Evolutionary conservation across 352 stramenopile genomes (phyloP), one percentile per base, ranked within the genome.

Genomic region (Halophytophthora polymorphica): DNA sequence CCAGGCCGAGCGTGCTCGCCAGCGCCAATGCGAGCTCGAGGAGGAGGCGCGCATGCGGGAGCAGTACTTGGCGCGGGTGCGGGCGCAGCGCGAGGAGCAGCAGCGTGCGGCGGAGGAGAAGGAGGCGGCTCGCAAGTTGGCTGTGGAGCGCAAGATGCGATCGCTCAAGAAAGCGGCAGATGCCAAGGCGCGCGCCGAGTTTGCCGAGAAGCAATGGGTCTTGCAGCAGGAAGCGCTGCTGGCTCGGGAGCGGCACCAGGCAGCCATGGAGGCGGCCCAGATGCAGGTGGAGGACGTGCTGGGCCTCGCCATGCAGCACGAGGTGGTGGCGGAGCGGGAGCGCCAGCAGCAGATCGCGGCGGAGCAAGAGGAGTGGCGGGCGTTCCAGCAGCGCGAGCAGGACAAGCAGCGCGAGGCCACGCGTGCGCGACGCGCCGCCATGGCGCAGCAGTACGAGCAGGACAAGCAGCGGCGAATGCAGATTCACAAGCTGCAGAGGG

Each of bases 141-240:
- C 69, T 29, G 62, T 77, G 23, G 76, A 90, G 25, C 46, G 25
- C 2, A 83, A 73, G 53, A 83, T 90, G 73, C 72, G 72, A 33
- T 72, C 62, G 15, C 56, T 88, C 12, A 90, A 90, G 33, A 72
- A 85, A 19, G 72, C 67, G 1, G 77, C 79, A 1, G 79, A 90
- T 39, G 61, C 69, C 2, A 70, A 88, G 21, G 72, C 74, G 0
- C 52, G 72, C 2, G 74, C 77, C 2, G 68, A 80, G 23, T 85
- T 77, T 31, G 72, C 59, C 0, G 67, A 50, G 13, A 64, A 65
- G 12, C 67, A 79, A 45, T 62, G 61, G 37, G 47, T 67, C 6
- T 55, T 88, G 8, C 58, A 66, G 21, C 61, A 71, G 1, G 68
- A 83, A 8, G 67, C 59, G 1, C 55, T 68, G 7, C 29, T 66